A percentile compares a stretch with the other conserved stretches of the same genome.
phyloP scores from a whole-genome alignment of 2,329 filamentous ascomycete genomes.

The Pyricularia grisea region DNA sequence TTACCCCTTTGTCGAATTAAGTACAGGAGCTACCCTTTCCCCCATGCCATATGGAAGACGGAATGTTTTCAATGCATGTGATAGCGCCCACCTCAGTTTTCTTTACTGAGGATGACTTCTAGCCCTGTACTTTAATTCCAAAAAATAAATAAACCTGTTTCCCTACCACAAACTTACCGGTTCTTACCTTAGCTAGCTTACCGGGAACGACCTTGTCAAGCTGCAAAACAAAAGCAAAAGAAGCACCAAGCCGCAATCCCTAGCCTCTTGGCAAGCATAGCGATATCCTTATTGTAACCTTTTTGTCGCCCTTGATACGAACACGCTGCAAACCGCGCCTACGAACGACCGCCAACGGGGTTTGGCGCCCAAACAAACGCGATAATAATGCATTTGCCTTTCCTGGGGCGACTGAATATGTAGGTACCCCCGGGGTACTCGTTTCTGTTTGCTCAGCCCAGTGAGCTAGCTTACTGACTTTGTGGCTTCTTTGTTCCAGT shows the following conservation, averaged over 20 bases:
- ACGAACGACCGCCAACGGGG: neutral
- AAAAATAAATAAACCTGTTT: neutral
- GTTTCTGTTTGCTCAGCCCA: neutral
- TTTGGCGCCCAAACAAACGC: neutral
- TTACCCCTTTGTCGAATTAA: neutral
- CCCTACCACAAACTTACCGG: neutral
- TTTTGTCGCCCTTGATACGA: neutral
- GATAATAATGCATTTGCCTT: conserved; percentile 38
- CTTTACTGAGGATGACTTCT: neutral
- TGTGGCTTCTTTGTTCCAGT: conserved; percentile 28
- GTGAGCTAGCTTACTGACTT: neutral
- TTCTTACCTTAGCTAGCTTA: neutral
- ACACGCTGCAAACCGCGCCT: neutral
- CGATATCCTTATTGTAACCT: neutral
- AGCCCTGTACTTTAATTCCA: neutral
- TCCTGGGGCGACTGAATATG: conserved; percentile 42
- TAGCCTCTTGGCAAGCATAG: neutral
- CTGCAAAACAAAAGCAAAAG: neutral
- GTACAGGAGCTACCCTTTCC: neutral
- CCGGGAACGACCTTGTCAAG: neutral
- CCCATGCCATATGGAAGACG: too few relatives aligned
- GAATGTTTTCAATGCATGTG: neutral
- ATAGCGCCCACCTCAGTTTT: neutral
- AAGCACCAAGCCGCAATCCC: neutral
- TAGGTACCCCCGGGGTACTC: conserved; percentile 13